Evolutionary conservation across 1,284 basidiomycete species (phyloP).

Genomic region (Amylostereum areolatum): DNA sequence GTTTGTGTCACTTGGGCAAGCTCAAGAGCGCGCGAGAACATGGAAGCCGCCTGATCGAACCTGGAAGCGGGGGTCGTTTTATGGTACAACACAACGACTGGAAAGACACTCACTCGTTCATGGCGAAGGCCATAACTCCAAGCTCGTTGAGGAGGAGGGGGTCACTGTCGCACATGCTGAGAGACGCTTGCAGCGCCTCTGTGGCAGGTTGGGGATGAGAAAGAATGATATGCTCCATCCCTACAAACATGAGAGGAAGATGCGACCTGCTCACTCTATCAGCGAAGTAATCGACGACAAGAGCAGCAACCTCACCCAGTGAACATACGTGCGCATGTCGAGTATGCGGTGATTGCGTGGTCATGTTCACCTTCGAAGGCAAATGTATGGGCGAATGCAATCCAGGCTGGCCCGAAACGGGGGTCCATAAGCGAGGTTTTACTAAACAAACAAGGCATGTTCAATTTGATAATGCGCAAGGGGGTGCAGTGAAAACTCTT

Average conservation of each 20-base stretch:
- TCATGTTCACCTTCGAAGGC: slow-evolving; percentile 97
- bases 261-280: slow-evolving; percentile 59
- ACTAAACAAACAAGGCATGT: slow-evolving; percentile 62
- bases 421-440: slow-evolving; percentile 98
- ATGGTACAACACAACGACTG: slow-evolving; percentile 16
- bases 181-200: slow-evolving; percentile 81
- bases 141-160: slow-evolving; percentile 89
- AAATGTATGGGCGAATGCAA: slow-evolving; percentile 96
- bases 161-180: slow-evolving; percentile 78
- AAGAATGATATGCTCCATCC: slow-evolving; percentile 95
- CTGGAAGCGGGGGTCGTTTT: slow-evolving; percentile 29
- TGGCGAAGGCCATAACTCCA: slow-evolving; percentile 88
- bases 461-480: too few relatives aligned
- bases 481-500: slow-evolving; percentile 13
- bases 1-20: slow-evolving; percentile 80
- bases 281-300: background rate
- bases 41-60: slow-evolving; percentile 60
- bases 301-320: slow-evolving; percentile 59
- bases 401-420: slow-evolving; percentile 94
- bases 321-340: slow-evolving; percentile 92
- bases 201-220: slow-evolving; percentile 81
- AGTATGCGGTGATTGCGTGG: slow-evolving; percentile 96
- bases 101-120: slow-evolving; percentile 55
- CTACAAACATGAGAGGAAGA: slow-evolving; percentile 91
- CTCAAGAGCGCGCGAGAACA: slow-evolving; percentile 71